phyloP scores from a whole-genome alignment of 2,329 filamentous ascomycete genomes.

The Fusarium luffae region DNA sequence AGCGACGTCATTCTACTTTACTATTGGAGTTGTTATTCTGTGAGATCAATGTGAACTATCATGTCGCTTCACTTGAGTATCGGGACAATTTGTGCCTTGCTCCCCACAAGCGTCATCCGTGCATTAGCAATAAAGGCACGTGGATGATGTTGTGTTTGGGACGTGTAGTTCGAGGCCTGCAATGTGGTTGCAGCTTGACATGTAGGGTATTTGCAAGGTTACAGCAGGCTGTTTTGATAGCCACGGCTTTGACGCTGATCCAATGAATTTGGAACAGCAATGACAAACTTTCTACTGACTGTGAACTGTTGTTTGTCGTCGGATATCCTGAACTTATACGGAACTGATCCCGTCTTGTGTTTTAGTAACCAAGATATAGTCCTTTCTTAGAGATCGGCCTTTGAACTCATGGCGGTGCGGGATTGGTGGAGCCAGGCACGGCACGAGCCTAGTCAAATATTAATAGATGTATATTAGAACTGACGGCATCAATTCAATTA shows the following conservation, averaged over 20 bases:
- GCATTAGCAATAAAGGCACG: conserved; percentile 9
- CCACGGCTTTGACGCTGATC: conserved; percentile 16
- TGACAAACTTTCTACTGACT: not conserved
- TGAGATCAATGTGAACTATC: not conserved
- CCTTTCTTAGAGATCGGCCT: conserved; percentile 34
- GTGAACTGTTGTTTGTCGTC: not conserved
- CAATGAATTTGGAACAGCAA: conserved; percentile 24
- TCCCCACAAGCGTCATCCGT: not conserved
- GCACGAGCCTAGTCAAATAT: conserved; percentile 43
- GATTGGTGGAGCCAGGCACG: conserved; percentile 42
- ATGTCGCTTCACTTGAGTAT: not conserved
- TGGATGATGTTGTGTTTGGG: not conserved
- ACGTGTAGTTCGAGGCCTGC: conserved; percentile 33
- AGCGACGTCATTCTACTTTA: conserved; percentile 33
- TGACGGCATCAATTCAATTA: not conserved
- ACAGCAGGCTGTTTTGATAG: conserved; percentile 15
- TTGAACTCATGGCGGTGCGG: conserved; percentile 28
- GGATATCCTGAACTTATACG: conserved; percentile 12
- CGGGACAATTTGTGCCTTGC: not conserved
- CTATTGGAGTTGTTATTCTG: not conserved
- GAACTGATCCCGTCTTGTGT: conserved; percentile 19
- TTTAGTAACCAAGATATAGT: conserved; percentile 17
- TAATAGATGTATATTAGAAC: not conserved
- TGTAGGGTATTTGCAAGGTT: conserved; percentile 15
- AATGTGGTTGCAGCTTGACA: conserved; percentile 31